phyloP scores from a whole-genome alignment of 2,329 filamentous ascomycete genomes.

The Pyricularia grisea region DNA sequence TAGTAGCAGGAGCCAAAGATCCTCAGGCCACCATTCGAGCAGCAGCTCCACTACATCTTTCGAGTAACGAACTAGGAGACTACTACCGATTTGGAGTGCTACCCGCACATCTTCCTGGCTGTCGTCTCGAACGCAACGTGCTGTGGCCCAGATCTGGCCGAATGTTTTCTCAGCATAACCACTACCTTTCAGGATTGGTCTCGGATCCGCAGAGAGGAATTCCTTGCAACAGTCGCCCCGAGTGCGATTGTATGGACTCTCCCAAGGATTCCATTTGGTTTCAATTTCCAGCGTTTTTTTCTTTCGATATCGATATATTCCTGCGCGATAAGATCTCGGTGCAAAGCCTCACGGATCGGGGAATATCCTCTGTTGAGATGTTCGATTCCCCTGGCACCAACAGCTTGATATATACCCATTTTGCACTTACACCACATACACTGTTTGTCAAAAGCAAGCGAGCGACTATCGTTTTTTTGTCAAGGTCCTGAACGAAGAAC shows the following conservation, averaged over 20 bases:
- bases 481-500: not conserved
- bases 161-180: slow-evolving; percentile 10
- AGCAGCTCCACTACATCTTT: slow-evolving; percentile 53
- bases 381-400: not conserved
- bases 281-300: not conserved
- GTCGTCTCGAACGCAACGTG: not conserved
- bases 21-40: slow-evolving; percentile 50
- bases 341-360: not conserved
- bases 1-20: slow-evolving; percentile 26
- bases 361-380: not conserved
- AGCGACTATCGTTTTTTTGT: not conserved
- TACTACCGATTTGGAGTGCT: not conserved
- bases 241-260: not conserved
- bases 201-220: not conserved
- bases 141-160: not conserved
- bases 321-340: not conserved
- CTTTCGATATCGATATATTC: not conserved
- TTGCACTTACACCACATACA: not conserved
- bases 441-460: not conserved
- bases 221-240: slow-evolving; percentile 6
- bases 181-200: not conserved
- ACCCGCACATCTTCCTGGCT: not conserved
- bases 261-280: slow-evolving; percentile 3
- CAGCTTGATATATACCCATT: not conserved
- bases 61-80: slow-evolving; percentile 29